Base-by-base conservation (phyloP, 169 alveolate species). In the Theileria equi region DNA sequence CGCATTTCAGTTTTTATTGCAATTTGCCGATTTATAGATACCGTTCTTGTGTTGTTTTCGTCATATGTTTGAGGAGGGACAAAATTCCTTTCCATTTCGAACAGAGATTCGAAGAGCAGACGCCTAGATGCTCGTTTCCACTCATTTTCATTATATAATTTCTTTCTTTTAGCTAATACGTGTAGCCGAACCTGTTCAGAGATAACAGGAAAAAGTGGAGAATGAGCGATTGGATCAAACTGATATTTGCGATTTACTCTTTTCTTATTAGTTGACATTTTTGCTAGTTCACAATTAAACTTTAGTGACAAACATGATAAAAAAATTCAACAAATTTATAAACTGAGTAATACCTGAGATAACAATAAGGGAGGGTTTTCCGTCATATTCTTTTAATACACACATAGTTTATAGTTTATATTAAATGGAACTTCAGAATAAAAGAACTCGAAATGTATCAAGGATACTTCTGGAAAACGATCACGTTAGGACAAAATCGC, bases 41-140 rank as follows among this genome's bases (percentile, higher is more conserved):
- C 4, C 13, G 84, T 79, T 17, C 84, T 26, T 13, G 40, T 23
- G 2, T 54, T 73, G 19, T 40, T 19, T 41, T 74, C 84, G 31
- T 74, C 61, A 29, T 32, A 17, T 11, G 84, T 60, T 23, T 74
- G 67, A 25, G 84, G 84, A 2, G 63, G 70, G 13, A 74, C 38
- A 55, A 64, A 74, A 25, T 21, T 36, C 21, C 21, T 16, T 13
- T 32, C 57, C 10, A 36, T 17, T 16, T 63, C 41, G 16, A 44
- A 26, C 35, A 74, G 31, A 16, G 31, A 31, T 35, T 29, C 16
- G 58, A 74, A 74, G 19, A 74, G 65, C n/a, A 28, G 44, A 19
- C 79, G 66, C 0, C 84, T 17, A 2, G 60, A 3, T 11, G n/a
- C 16, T 11, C 79, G 45, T 38, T 6, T 8, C 47, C 23, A 19